Evolutionary conservation across 305 asterid species (phyloP).

Genomic region (Salvia sclarea): DNA sequence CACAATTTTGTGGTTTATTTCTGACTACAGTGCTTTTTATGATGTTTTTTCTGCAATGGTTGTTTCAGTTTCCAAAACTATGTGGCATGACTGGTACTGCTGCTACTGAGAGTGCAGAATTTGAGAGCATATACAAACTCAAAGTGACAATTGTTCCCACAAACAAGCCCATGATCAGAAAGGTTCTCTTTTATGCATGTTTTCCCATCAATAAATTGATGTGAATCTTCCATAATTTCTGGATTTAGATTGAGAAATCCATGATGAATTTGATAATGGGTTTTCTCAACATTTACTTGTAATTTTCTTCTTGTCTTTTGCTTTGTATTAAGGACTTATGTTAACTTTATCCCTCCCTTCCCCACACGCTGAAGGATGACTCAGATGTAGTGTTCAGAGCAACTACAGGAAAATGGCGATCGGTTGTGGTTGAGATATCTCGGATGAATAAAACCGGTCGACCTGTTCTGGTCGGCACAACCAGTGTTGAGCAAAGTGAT

Average conservation of each 20-base stretch:
- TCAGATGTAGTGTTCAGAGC: conserved; percentile 96
- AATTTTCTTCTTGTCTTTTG: conserved; percentile 10
- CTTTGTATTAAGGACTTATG: conserved; percentile 24
- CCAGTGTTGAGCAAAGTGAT: conserved; percentile 99
- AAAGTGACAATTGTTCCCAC: conserved; percentile 98
- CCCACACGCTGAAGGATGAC: conserved; percentile 63
- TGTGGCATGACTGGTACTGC: conserved; percentile 99
- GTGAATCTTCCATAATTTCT: conserved; percentile 17
- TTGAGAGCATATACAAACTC: conserved; percentile 97
- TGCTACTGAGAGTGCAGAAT: conserved; percentile 95
- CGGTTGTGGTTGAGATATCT: conserved; percentile 96
- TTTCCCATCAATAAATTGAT: conserved; percentile 18
- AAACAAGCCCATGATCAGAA: conserved; percentile 97
- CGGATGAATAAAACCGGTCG: conserved; percentile 95
- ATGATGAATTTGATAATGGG: conserved; percentile 12
- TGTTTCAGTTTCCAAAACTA: conserved; percentile 88
- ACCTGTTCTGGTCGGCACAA: conserved; percentile 97
- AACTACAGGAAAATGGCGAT: conserved; percentile 90
- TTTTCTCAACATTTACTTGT: conserved; percentile 18
- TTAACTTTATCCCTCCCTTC: conserved; percentile 31
- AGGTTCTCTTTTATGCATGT: conserved; percentile 50
- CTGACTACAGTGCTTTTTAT: conserved; percentile 29
- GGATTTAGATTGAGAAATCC: conserved; percentile 18
- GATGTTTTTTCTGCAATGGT: conserved; percentile 39
- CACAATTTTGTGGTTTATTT: conserved; percentile 23